phyloP scores from a whole-genome alignment of 2,329 filamentous ascomycete species.

The Fusarium nisikadoi region DNA sequence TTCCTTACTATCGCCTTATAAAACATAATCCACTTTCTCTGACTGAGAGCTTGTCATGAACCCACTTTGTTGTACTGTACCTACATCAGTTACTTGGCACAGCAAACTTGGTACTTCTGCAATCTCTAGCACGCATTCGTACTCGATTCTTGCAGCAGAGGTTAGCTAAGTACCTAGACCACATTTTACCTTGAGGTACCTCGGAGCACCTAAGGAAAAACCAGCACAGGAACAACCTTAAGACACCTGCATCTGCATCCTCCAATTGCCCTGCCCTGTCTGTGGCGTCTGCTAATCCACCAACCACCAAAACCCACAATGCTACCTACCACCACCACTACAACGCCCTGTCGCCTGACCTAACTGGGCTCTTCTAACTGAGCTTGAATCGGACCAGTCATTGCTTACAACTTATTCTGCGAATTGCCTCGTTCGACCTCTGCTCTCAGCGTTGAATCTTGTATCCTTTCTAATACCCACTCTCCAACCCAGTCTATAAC shows the following conservation, averaged over 20 bases:
- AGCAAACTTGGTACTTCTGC: background rate
- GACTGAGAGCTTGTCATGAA: constrained; percentile 6
- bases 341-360: constrained; percentile 42
- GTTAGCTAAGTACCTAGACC: background rate
- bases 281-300: constrained; percentile 30
- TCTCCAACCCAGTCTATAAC: background rate
- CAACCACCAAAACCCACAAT: constrained; percentile 27
- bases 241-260: constrained; percentile 4
- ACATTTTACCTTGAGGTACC: background rate
- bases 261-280: constrained; percentile 22
- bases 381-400: constrained; percentile 34
- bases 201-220: background rate
- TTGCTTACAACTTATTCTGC: constrained; percentile 39
- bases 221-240: background rate
- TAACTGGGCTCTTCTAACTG: constrained; percentile 13
- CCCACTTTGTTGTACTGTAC: constrained; percentile 11
- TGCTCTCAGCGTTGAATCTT: constrained; percentile 1
- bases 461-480: background rate
- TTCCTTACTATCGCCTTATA: background rate
- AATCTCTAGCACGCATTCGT: background rate
- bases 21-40: constrained; percentile 19
- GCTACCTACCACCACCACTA: background rate
- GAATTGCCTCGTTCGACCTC: constrained; percentile 41
- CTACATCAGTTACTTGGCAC: constrained; percentile 14
- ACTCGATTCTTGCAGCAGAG: background rate